Evolutionary conservation across 805 yeast genomes (phyloP).

Genomic region (Candida glaebosa): DNA sequence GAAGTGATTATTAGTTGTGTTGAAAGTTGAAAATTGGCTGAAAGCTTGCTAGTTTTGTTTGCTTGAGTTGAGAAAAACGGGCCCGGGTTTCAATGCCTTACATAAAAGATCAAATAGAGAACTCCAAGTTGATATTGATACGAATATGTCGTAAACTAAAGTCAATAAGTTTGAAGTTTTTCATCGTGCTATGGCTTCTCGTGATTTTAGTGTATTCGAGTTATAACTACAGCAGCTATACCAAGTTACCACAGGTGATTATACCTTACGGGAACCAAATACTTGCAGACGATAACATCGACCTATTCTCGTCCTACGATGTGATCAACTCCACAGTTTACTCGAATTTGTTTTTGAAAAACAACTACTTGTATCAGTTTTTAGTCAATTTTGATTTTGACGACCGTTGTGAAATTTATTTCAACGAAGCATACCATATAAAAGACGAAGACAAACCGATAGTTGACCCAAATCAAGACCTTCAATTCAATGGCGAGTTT

Average conservation of each 20-base stretch:
- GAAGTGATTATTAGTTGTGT: too few species aligned
- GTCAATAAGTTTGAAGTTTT: neutral
- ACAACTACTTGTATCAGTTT: conserved; percentile 8
- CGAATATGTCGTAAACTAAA: neutral
- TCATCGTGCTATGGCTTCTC: neutral
- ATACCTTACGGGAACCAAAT: neutral
- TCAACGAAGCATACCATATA: conserved; percentile 11
- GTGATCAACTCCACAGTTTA: conserved; percentile 1
- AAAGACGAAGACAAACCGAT: conserved; percentile 13
- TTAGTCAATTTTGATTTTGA: conserved; percentile 8
- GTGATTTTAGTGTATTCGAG: too few species aligned
- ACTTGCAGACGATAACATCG: neutral
- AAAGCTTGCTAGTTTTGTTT: too few species aligned
- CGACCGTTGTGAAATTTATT: conserved; percentile 22
- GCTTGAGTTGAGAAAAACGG: too few species aligned
- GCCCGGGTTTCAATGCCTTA: too few species aligned
- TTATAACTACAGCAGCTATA: neutral
- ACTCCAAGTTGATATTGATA: neutral
- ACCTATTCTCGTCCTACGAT: neutral
- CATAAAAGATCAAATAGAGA: neutral
- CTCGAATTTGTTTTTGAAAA: neutral
- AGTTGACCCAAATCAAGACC: conserved; percentile 14
- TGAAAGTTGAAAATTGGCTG: too few species aligned
- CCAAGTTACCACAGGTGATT: neutral
- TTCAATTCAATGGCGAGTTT: conserved; percentile 12